Evolutionary conservation across 352 stramenopile genomes (phyloP).

Genomic region (Phytophthora meadii): DNA sequence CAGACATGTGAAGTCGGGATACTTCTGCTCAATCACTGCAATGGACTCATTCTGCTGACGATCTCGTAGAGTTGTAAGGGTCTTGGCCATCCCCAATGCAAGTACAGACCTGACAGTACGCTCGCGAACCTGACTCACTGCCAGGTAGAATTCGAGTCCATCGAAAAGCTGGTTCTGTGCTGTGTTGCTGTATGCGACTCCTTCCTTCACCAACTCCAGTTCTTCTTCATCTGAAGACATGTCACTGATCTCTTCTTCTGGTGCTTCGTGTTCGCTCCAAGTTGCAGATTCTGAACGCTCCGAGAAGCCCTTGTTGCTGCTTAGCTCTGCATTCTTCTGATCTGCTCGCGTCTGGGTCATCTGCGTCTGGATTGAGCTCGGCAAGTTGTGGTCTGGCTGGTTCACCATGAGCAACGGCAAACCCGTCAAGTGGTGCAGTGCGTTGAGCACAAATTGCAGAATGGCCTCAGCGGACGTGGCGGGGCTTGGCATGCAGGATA

Average conservation of each 20-base stretch:
- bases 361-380: conserved; percentile 22
- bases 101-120: conserved; percentile 45
- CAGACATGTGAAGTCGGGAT: conserved; percentile 76
- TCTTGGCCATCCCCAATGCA: conserved; percentile 48
- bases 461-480: conserved; percentile 29
- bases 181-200: conserved; percentile 12
- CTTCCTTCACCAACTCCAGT: conserved; percentile 13
- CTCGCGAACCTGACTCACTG: conserved; percentile 52
- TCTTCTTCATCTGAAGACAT: conserved; percentile 34
- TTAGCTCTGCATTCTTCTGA: conserved; percentile 39
- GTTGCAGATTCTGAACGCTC: conserved; percentile 5
- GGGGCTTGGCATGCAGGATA: conserved; percentile 22
- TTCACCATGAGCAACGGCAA: conserved; percentile 44
- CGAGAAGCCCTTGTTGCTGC: conserved; percentile 12
- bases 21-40: conserved; percentile 58
- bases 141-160: conserved; percentile 72
- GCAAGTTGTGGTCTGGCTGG: conserved; percentile 34
- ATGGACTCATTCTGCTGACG: conserved; percentile 58
- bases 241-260: conserved; percentile 40
- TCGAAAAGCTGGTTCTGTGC: conserved; percentile 50
- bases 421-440: conserved; percentile 35
- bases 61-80: conserved; percentile 34
- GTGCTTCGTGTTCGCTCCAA: conserved; percentile 37
- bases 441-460: conserved; percentile 46
- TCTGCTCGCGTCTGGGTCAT: conserved; percentile 36